phyloP scores from a whole-genome alignment of 2,329 filamentous ascomycete genomes.

The Fusarium stilboides region DNA sequence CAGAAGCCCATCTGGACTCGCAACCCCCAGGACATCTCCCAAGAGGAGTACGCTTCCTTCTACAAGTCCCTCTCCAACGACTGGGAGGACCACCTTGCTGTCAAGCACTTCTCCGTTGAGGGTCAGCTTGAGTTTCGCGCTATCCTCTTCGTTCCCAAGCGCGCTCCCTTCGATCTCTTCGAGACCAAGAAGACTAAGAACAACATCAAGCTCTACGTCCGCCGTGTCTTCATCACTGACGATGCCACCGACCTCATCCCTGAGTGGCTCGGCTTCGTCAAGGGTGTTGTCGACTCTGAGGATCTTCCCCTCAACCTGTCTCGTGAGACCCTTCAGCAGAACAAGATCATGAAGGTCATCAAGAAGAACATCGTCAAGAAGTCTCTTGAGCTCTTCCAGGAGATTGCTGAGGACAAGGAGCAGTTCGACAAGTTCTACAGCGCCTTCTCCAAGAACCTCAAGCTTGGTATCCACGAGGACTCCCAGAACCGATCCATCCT shows the following conservation, averaged over 20 bases:
- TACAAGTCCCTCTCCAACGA: constrained; percentile 99
- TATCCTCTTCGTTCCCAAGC: constrained; percentile 99
- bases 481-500: constrained; percentile 94
- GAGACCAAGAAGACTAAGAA: constrained; percentile 99
- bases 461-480: constrained; percentile 99
- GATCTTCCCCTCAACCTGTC: constrained; percentile 99
- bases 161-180: constrained; percentile 98
- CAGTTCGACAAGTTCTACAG: constrained; percentile 99
- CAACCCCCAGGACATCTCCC: constrained; percentile 94
- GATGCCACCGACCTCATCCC: constrained; percentile 99
- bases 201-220: constrained; percentile 99
- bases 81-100: constrained; percentile 99
- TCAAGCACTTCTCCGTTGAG: constrained; percentile 99
- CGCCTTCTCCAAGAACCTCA: constrained; percentile 99
- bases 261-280: constrained; percentile 99
- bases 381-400: constrained; percentile 98
- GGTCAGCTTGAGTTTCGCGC: constrained; percentile 99
- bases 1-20: constrained; percentile 99
- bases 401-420: constrained; percentile 99
- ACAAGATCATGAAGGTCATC: constrained; percentile 99
- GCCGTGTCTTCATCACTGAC: constrained; percentile 99
- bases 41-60: constrained; percentile 98
- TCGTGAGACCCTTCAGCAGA: constrained; percentile 99
- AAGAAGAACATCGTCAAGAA: constrained; percentile 99
- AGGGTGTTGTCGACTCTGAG: constrained; percentile 99